Base-by-base conservation (phyloP, 352 stramenopile species). In the Globisporangium spinosum region DNA sequence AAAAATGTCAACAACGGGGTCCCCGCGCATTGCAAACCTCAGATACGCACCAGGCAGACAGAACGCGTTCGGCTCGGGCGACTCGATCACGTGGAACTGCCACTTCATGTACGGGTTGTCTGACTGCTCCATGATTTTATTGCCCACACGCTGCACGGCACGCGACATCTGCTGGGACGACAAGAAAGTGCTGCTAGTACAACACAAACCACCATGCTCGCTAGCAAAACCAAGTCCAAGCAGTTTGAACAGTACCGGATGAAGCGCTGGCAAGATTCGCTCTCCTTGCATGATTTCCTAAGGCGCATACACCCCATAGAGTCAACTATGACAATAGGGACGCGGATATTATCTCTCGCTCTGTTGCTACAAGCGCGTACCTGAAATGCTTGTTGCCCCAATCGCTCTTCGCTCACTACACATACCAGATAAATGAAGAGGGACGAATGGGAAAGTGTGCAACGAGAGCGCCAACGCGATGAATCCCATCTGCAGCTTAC, bases 21-120 rank as follows among this genome's bases (percentile, higher is more conserved):
- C 29, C 0, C 29, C 8, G n/a, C 29, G 29, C 29, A 32, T 55
- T 25, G 22, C 15, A 61, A 22, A 15, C 8, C 22, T 56, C 15
- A 20, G 8, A 57, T 5, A 2, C 64, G 0, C 12, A 40, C 83
- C 84, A 38, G 84, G 82, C 22, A 92, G 69, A 54, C 84, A 92
- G 58, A 92, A 92, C 43, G 84, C 84, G 59, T 92, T 92, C 4
- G 84, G 82, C 65, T 90, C 82, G 40, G 78, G 77, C 17, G 80
- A 77, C 35, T 89, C 76, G 29, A 92, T 81, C 53, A 90, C 82
- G 54, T 88, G 79, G 59, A 92, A 92, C 60, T 78, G 74, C 84
- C 84, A 93, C 62, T 89, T 86, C 74, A 93, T 88, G 63, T 71
- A 75, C 27, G 76, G 65, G 10, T 73, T 74, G 20, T 77, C 65